A percentile compares a stretch with the other conserved stretches of the same genome.
These are phyloP conservation scores for Psidium friedrichsthalianum DNA, from an alignment of 345 rosid genomes.

Conservation along the genomic window DNA sequence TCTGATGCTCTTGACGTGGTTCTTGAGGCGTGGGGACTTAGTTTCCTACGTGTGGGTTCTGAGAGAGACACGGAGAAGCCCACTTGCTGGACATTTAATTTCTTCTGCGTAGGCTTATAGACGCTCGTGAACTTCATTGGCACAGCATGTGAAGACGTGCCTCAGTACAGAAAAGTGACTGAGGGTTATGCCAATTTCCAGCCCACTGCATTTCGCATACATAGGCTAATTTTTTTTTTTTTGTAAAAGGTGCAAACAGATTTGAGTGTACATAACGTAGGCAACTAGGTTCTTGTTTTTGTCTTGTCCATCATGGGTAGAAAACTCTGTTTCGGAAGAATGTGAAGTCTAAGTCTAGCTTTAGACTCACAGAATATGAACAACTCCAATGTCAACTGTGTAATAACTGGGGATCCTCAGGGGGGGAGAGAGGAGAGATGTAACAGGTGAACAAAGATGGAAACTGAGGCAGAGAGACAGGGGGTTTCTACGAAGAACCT, in stretches of 20 bases:
- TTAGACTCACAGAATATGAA: neutral
- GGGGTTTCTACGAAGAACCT: conserved; percentile 11
- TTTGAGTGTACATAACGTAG: neutral
- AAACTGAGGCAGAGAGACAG: conserved; percentile 1
- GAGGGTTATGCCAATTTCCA: neutral
- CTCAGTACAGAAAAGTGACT: neutral
- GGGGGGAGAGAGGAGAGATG: neutral
- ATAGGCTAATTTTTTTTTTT: neutral
- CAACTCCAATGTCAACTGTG: neutral
- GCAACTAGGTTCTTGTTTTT: neutral
- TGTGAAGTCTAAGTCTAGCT: neutral
- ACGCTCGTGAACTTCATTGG: neutral
- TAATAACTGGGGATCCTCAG: neutral
- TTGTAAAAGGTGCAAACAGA: neutral
- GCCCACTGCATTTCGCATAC: neutral
- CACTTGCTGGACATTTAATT: neutral
- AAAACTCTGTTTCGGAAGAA: neutral
- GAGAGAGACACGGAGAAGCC: neutral
- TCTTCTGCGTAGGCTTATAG: neutral
- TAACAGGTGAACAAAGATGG: conserved; percentile 1
- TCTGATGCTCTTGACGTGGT: neutral
- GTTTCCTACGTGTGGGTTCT: conserved; percentile 1
- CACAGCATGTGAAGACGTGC: neutral
- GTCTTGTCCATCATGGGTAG: neutral
- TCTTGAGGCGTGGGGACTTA: neutral